Evolutionary conservation across 2,329 filamentous ascomycete species (phyloP).

Genomic region (Phyllosticta ampelicida): DNA sequence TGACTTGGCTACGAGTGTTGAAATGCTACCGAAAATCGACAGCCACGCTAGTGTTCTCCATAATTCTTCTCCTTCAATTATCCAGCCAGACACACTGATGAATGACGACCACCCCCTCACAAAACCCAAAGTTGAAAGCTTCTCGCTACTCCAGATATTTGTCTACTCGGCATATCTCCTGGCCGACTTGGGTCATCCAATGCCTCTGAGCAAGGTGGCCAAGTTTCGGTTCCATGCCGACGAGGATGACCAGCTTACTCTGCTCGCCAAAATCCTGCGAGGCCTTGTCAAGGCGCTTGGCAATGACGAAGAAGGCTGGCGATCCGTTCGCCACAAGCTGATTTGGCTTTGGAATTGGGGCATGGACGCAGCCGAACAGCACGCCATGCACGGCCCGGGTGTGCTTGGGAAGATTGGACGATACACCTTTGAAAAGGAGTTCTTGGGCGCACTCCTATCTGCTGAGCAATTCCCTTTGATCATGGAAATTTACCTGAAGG

Average conservation of each 20-base stretch:
- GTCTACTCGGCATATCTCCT: conserved; percentile 40
- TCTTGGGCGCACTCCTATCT: conserved; percentile 51
- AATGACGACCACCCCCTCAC: conserved; percentile 54
- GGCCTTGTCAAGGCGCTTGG: conserved; percentile 40
- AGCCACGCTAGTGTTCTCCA: conserved; percentile 24
- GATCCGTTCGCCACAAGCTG: conserved; percentile 50
- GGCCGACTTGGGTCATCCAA: conserved; percentile 28
- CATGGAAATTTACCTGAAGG: conserved; percentile 45
- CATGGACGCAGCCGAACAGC: conserved; percentile 32
- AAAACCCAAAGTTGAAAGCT: conserved; percentile 44
- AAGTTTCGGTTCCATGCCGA: conserved; percentile 56
- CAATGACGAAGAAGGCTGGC: conserved; percentile 53
- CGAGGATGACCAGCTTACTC: conserved; percentile 51
- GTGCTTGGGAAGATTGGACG: conserved; percentile 47
- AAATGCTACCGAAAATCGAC: conserved; percentile 34
- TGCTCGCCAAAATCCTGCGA: conserved; percentile 50
- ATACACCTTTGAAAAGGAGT: conserved; percentile 56
- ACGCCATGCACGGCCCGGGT: conserved; percentile 33
- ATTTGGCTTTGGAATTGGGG: conserved; percentile 69
- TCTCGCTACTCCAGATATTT: conserved; percentile 51
- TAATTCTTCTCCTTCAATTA: conserved; percentile 20
- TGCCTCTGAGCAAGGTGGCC: conserved; percentile 33
- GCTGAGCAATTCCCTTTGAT: conserved; percentile 44
- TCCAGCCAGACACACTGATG: conserved; percentile 41
- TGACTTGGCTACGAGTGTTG: conserved; percentile 31